These are phyloP conservation scores for Kodamaea kakaduensis DNA, from an alignment of 805 yeast genomes.

Conservation along the genomic window DNA sequence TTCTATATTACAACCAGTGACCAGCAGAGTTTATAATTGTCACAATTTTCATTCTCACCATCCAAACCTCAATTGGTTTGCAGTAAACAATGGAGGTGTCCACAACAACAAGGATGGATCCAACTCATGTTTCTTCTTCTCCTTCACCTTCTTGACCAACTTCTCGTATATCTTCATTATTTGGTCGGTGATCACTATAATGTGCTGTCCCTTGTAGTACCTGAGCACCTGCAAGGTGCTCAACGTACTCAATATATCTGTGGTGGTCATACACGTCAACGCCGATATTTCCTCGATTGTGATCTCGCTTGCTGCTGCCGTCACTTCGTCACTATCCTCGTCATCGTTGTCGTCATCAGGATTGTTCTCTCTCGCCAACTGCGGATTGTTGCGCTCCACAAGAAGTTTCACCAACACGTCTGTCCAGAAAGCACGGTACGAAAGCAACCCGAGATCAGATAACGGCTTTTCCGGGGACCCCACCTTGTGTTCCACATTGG, in stretches of 20 bases:
- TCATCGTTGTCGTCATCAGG: conserved; percentile 18
- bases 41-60: no score
- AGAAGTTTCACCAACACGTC: conserved; percentile 76
- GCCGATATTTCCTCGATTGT: conserved; percentile 89
- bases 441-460: conserved; percentile 87
- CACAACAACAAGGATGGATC: conserved; percentile 72
- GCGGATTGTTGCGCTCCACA: conserved; percentile 51
- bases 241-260: conserved; percentile 89
- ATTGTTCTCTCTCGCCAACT: conserved; percentile 35
- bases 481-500: conserved; percentile 80
- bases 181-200: conserved; percentile 79
- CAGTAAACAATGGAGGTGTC: conserved; percentile 96
- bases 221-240: conserved; percentile 86
- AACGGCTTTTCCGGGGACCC: conserved; percentile 98
- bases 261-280: conserved; percentile 90
- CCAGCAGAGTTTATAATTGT: no score
- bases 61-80: conserved; percentile 92
- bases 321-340: conserved; percentile 14
- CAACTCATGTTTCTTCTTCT: conserved; percentile 70
- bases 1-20: no score
- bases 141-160: conserved; percentile 45
- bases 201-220: conserved; percentile 94
- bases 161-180: conserved; percentile 73
- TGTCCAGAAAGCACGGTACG: conserved; percentile 96
- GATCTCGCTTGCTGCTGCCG: conserved; percentile 40